phyloP scores from a whole-genome alignment of 805 yeast species.

The Lipomyces sp. region DNA sequence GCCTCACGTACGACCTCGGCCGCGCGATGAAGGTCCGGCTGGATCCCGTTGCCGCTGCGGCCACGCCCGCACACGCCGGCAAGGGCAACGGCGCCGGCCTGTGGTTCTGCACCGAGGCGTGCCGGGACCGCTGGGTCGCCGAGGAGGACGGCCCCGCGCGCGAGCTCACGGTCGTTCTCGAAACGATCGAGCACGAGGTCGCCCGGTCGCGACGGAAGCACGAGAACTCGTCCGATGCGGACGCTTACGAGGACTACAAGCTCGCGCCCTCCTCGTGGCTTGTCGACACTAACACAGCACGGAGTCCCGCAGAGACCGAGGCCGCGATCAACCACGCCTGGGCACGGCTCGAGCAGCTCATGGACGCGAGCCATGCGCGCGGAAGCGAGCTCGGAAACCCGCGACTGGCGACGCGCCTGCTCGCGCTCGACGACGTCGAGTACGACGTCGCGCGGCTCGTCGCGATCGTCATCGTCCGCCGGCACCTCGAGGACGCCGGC shows the following conservation, averaged over 20 bases:
- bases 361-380: not conserved
- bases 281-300: too few species aligned
- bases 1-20: conserved; percentile 52
- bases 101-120: conserved; percentile 53
- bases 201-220: conserved; percentile 9
- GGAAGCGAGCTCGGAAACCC: conserved; percentile 15
- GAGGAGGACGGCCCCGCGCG: conserved; percentile 39
- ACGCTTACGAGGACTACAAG: too few species aligned
- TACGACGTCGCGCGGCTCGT: conserved; percentile 52
- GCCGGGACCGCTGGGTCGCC: conserved; percentile 41
- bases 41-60: not conserved
- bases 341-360: conserved; percentile 5
- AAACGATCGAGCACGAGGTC: conserved; percentile 41
- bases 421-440: conserved; percentile 52
- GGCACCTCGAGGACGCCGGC: conserved; percentile 18
- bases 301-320: not conserved
- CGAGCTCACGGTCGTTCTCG: conserved; percentile 40
- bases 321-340: conserved; percentile 12
- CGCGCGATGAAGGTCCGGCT: conserved; percentile 45
- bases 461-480: conserved; percentile 34
- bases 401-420: conserved; percentile 35
- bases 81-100: conserved; percentile 40
- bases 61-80: not conserved
- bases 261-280: too few species aligned
- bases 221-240: not conserved